Evolutionary conservation across 2,329 filamentous ascomycete species (phyloP).

Genomic region (Cytospora leucostoma): DNA sequence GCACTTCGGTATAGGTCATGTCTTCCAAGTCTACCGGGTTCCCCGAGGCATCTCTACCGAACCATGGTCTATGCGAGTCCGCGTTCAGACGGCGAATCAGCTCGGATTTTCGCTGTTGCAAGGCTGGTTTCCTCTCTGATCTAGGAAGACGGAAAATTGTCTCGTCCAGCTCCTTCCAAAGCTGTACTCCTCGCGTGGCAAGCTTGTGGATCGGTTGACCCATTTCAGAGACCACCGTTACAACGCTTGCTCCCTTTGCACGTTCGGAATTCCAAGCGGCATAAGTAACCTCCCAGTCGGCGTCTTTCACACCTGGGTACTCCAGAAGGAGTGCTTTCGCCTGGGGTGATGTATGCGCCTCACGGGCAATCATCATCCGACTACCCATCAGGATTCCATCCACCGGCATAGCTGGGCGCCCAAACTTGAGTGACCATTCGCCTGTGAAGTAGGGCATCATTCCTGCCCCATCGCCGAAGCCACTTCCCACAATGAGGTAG

Average conservation of each 20-base stretch:
- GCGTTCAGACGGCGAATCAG: conserved; percentile 49
- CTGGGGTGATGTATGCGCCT: conserved; percentile 45
- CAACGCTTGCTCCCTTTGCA: conserved; percentile 32
- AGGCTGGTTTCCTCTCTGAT: conserved; percentile 42
- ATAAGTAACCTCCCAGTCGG: conserved; percentile 49
- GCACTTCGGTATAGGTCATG: conserved; percentile 50
- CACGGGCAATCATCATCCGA: conserved; percentile 50
- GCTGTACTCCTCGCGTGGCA: conserved; percentile 39
- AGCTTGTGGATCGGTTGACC: conserved; percentile 44
- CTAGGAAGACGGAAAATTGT: conserved; percentile 35
- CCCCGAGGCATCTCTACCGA: conserved; percentile 43
- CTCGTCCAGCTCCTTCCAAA: conserved; percentile 42
- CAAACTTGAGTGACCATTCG: conserved; percentile 44
- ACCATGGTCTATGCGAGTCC: conserved; percentile 52
- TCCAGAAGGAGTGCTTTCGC: conserved; percentile 48
- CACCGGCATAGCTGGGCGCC: conserved; percentile 48
- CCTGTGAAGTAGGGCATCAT: conserved; percentile 50
- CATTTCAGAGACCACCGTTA: conserved; percentile 39
- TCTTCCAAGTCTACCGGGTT: conserved; percentile 47
- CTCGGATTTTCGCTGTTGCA: conserved; percentile 45
- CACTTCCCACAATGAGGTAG: conserved; percentile 48
- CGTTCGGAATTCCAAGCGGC: conserved; percentile 28
- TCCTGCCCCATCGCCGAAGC: conserved; percentile 49
- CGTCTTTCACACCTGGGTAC: conserved; percentile 44
- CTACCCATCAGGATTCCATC: conserved; percentile 49